These are phyloP conservation scores for Marasmius oreades DNA, from an alignment of 1,284 basidiomycete genomes.

Conservation along the genomic window DNA sequence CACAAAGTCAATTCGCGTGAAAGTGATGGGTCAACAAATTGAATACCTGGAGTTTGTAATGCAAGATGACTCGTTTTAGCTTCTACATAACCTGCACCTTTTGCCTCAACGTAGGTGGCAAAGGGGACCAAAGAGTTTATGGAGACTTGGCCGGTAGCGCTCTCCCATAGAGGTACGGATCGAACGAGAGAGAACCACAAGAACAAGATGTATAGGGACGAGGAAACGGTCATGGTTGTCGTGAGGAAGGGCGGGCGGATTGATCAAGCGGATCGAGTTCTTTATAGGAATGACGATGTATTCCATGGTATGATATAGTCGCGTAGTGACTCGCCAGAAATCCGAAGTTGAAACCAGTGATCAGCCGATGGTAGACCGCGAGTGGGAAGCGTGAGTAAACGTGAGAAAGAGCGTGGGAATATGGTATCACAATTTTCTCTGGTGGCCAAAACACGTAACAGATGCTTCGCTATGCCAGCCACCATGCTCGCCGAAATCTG, in stretches of 20 bases:
- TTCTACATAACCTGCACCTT: constrained; percentile 19
- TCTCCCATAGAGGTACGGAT: constrained; percentile 47
- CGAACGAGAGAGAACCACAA: constrained; percentile 19
- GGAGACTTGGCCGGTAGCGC: constrained; percentile 32
- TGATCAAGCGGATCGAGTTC: background rate
- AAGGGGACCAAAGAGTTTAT: constrained; percentile 50
- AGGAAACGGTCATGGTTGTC: constrained; percentile 16
- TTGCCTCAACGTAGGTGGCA: constrained; percentile 45
- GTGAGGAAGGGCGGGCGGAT: background rate
- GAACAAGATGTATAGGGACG: constrained; percentile 19
- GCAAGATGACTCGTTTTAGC: constrained; percentile 36
- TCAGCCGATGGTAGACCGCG: background rate
- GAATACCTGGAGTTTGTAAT: constrained; percentile 28
- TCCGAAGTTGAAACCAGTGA: background rate
- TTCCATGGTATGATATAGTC: background rate
- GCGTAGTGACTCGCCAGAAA: background rate
- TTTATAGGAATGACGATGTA: background rate
- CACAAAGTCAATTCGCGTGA: constrained; percentile 2
- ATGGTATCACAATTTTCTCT: too few relatives aligned
- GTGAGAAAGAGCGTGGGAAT: too few relatives aligned
- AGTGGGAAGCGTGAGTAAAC: background rate
- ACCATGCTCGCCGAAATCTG: background rate
- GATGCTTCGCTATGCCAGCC: background rate
- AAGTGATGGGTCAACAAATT: constrained; percentile 1
- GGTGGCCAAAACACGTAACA: background rate